These are phyloP conservation scores for Pyrenochaeta sp. DNA, from an alignment of 2,329 filamentous ascomycete species.

Conservation along the genomic window DNA sequence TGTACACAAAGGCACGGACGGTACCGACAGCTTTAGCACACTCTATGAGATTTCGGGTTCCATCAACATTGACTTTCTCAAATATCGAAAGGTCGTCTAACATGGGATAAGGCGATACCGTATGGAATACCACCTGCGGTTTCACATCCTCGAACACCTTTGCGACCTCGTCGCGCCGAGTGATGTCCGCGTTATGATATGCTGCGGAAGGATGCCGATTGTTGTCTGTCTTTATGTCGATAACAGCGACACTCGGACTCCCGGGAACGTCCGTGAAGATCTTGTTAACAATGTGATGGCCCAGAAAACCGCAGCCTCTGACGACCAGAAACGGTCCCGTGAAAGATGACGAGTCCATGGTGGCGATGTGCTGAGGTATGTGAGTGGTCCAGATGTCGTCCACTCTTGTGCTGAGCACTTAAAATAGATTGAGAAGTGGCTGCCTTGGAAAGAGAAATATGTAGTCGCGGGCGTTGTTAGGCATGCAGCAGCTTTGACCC, in stretches of 20 bases:
- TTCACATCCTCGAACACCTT: constrained; percentile 49
- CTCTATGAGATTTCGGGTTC: constrained; percentile 54
- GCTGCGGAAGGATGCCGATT: not conserved
- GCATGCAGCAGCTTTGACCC: too few species aligned
- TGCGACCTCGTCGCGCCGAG: constrained; percentile 48
- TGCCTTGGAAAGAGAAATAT: too few species aligned
- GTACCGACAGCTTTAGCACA: constrained; percentile 47
- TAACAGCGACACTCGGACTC: constrained; percentile 49
- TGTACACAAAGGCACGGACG: constrained; percentile 52
- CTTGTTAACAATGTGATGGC: constrained; percentile 55
- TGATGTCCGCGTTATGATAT: constrained; percentile 15
- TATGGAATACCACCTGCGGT: constrained; percentile 57
- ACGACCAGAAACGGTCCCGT: constrained; percentile 50
- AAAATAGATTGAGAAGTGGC: not conserved
- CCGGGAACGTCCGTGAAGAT: constrained; percentile 46
- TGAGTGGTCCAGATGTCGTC: not conserved
- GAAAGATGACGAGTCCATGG: not conserved
- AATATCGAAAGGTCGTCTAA: constrained; percentile 40
- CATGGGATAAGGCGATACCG: constrained; percentile 50
- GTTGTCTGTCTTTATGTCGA: constrained; percentile 45
- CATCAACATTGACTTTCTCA: constrained; percentile 56
- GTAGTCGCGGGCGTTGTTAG: too few species aligned
- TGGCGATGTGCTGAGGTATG: not conserved
- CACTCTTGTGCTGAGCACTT: not conserved
- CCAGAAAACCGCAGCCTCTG: constrained; percentile 58